Evolutionary conservation across 2,329 filamentous ascomycete species (phyloP).

Genomic region (Trichoderma aggressivum): DNA sequence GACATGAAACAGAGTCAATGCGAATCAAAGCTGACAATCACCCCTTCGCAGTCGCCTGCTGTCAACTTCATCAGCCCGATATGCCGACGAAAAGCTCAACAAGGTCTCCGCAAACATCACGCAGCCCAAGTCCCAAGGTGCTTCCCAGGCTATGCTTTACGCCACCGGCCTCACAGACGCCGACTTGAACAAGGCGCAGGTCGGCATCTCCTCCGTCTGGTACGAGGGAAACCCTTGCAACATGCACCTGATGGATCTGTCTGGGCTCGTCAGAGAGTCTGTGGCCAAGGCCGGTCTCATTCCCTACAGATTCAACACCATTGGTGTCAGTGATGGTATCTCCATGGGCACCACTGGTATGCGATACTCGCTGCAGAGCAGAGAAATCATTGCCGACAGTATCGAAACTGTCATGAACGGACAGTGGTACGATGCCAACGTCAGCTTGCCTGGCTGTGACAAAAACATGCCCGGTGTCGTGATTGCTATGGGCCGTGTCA

Average conservation of each 20-base stretch:
- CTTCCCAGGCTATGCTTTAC: constrained; percentile 98
- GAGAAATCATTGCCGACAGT: constrained; percentile 95
- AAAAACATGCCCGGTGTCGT: constrained; percentile 98
- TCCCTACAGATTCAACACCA: constrained; percentile 98
- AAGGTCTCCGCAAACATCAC: constrained; percentile 81
- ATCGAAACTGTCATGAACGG: constrained; percentile 99
- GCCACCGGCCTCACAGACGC: constrained; percentile 82
- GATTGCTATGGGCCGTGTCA: constrained; percentile 92
- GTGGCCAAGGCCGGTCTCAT: constrained; percentile 71
- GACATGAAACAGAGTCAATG: not conserved
- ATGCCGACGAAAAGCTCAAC: constrained; percentile 65
- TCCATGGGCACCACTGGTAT: constrained; percentile 98
- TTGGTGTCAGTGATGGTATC: constrained; percentile 95
- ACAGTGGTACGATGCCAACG: constrained; percentile 98
- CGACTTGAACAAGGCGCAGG: constrained; percentile 94
- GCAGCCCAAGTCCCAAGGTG: constrained; percentile 95
- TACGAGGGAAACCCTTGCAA: constrained; percentile 98
- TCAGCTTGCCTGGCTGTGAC: constrained; percentile 95
- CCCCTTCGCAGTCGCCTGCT: constrained; percentile 44
- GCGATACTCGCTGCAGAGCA: constrained; percentile 89
- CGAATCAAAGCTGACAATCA: not conserved
- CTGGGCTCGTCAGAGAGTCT: constrained; percentile 64
- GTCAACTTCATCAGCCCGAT: constrained; percentile 48
- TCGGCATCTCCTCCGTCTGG: constrained; percentile 98
- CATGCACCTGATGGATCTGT: constrained; percentile 95